A percentile compares a stretch with the other conserved stretches of the same genome.
Conservation (phyloP, 805 yeast species). For the Kockiozyma suomiensis region DNA sequence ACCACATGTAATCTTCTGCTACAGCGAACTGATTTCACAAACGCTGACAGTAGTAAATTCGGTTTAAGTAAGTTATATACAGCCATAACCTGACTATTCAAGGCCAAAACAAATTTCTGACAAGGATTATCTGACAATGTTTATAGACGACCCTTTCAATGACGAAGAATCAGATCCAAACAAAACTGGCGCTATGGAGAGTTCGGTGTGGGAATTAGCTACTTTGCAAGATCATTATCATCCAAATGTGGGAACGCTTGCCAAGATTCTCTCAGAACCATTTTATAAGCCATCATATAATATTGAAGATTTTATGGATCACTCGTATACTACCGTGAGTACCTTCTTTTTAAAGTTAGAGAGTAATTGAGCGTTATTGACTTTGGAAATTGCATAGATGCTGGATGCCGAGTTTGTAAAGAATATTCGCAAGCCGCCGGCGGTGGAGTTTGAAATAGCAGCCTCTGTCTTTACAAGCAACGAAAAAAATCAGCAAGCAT, state of each 20-base stretch:
- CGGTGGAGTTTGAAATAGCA: constrained; percentile 67
- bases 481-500: constrained; percentile 43
- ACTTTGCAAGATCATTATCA: constrained; percentile 83
- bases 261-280: constrained; percentile 85
- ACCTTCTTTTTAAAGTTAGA: too few relatives aligned
- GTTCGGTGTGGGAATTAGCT: constrained; percentile 91
- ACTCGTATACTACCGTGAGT: constrained; percentile 65
- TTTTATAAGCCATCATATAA: constrained; percentile 84
- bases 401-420: constrained; percentile 53
- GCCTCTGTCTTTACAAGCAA: constrained; percentile 37
- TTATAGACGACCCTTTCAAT: constrained; percentile 65
- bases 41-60: constrained; percentile 3
- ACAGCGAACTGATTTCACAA: constrained; percentile 49
- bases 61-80: constrained; percentile 16
- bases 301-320: constrained; percentile 92
- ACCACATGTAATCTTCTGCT: constrained; percentile 91
- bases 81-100: neutral
- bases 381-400: constrained; percentile 42
- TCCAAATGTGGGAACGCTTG: constrained; percentile 91
- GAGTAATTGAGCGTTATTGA: too few relatives aligned
- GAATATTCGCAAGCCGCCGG: constrained; percentile 50
- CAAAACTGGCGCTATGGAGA: constrained; percentile 73
- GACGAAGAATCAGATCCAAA: constrained; percentile 70
- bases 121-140: too few relatives aligned
- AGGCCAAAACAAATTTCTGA: too few relatives aligned